phyloP scores from a whole-genome alignment of 768 basidiomycete genomes.

The Kwoniella sp. region DNA sequence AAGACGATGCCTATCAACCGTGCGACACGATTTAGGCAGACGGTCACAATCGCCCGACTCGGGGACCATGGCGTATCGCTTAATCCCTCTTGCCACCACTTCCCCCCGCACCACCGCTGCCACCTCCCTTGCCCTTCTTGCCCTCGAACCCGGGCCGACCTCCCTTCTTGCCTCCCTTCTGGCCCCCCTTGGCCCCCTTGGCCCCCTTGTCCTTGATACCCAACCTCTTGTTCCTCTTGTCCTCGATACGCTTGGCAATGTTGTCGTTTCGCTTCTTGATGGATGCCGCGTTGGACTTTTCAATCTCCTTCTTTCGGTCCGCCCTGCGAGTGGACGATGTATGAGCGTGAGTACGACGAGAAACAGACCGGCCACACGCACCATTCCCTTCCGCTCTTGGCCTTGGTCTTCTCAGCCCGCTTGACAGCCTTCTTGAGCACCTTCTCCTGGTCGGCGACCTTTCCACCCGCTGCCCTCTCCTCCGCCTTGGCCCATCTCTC shows the following conservation, averaged over 20 bases:
- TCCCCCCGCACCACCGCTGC: conserved; percentile 6
- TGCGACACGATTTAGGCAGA: no score
- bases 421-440: conserved; percentile 89
- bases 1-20: no score
- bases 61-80: no score
- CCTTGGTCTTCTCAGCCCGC: conserved; percentile 84
- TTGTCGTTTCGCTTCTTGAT: conserved; percentile 90
- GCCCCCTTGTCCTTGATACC: conserved; percentile 48
- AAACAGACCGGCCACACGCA: conserved; percentile 52
- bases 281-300: conserved; percentile 70
- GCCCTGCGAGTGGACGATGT: conserved; percentile 58
- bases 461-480: conserved; percentile 80
- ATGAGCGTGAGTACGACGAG: neutral
- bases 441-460: conserved; percentile 79
- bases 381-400: conserved; percentile 80
- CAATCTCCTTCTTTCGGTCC: conserved; percentile 74
- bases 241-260: conserved; percentile 77
- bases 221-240: conserved; percentile 61
- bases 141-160: conserved; percentile 44
- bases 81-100: no score
- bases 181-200: neutral
- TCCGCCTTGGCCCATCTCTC: conserved; percentile 89
- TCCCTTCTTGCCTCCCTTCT: conserved; percentile 24
- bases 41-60: no score
- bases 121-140: conserved; percentile 40